Percentiles rank a stretch among this genome's conserved stretches.
Conservation (phyloP, 306 rosid genomes). For the Lathyrus tuberosus region DNA sequence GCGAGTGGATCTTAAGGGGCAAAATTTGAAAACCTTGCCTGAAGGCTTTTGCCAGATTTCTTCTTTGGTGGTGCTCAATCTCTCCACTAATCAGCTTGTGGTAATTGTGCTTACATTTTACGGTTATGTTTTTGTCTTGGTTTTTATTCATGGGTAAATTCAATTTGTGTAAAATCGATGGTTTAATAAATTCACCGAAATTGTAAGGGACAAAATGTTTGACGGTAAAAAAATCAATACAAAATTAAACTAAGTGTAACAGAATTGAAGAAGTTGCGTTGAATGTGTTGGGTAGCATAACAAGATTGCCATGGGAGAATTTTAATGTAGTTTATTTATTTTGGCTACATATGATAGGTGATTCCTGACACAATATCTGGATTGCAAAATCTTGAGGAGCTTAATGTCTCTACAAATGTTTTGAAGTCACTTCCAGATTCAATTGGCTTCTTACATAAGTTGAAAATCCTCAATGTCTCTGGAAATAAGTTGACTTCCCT, state of each 20-base stretch:
- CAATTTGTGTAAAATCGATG: no score
- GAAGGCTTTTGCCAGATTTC: conserved; percentile 71
- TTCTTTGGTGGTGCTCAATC: conserved; percentile 59
- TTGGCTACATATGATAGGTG: conserved; percentile 48
- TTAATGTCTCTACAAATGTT: conserved; percentile 70
- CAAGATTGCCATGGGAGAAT: no score
- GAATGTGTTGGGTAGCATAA: no score
- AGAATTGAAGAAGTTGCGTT: no score
- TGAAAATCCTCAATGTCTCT: conserved; percentile 71
- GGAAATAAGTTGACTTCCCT: conserved; percentile 75
- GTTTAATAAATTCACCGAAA: no score
- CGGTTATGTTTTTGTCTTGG: neutral
- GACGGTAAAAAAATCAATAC: no score
- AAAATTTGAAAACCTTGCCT: conserved; percentile 58
- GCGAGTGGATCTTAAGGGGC: conserved; percentile 60
- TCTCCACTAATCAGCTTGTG: conserved; percentile 73
- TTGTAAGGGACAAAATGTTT: no score
- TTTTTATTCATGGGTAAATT: no score
- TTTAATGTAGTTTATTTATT: conserved; percentile 10
- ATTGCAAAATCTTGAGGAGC: conserved; percentile 80
- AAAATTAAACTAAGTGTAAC: no score
- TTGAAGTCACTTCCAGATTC: conserved; percentile 78
- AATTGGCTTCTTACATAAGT: conserved; percentile 77
- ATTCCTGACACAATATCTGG: conserved; percentile 81
- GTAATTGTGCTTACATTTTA: conserved; percentile 40